Evolutionary conservation across 345 rosid genomes (phyloP).

Genomic region (Ricinus communis): DNA sequence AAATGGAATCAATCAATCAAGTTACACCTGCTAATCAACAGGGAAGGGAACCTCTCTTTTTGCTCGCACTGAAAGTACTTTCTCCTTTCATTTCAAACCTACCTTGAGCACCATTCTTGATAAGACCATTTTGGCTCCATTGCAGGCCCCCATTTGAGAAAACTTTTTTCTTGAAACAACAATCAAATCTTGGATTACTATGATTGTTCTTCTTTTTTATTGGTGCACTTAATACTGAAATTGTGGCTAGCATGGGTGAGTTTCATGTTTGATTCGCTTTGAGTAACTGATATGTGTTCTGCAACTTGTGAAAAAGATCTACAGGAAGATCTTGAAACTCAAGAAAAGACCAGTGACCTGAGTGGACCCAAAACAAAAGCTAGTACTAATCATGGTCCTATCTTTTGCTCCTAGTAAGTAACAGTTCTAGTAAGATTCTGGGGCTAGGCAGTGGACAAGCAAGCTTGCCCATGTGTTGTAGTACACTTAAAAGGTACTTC

Average conservation of each 20-base stretch:
- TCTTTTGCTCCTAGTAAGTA: not conserved
- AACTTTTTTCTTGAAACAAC: not conserved
- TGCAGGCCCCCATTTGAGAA: not conserved
- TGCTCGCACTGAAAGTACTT: not conserved
- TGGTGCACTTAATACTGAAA: too few relatives aligned
- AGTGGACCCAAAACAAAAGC: conserved; percentile 19
- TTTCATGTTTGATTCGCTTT: not conserved
- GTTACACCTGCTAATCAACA: conserved; percentile 23
- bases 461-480: conserved; percentile 25
- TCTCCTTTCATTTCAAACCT: conserved; percentile 17
- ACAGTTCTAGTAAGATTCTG: conserved; percentile 27
- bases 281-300: not conserved
- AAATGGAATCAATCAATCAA: conserved; percentile 39
- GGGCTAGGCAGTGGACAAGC: conserved; percentile 19
- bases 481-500: conserved; percentile 26
- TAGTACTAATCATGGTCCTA: conserved; percentile 1
- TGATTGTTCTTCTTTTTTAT: not conserved
- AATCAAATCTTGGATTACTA: conserved; percentile 4
- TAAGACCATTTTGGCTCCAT: conserved; percentile 5
- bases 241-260: not conserved
- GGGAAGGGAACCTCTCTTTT: not conserved
- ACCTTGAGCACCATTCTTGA: not conserved
- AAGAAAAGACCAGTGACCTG: conserved; percentile 23
- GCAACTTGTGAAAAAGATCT: conserved; percentile 13
- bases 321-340: not conserved